Evolutionary conservation across 768 basidiomycete species (phyloP).

Genomic region (Pleurotus sapidus): DNA sequence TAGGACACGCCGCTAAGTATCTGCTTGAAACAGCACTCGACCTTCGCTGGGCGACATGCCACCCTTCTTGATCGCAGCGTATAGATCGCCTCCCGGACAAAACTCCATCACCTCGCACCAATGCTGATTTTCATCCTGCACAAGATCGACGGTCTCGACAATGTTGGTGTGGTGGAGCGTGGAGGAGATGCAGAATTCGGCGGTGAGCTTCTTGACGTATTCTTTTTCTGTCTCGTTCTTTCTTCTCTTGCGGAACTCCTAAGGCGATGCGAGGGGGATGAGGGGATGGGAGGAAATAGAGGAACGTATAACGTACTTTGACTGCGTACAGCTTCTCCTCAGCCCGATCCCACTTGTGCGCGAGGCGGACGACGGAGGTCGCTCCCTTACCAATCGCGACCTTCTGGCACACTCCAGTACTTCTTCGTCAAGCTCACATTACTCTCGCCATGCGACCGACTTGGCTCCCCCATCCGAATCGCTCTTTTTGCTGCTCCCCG

Average conservation of each 20-base stretch:
- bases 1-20: conserved; percentile 86
- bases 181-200: conserved; percentile 98
- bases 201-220: conserved; percentile 99
- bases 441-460: conserved; percentile 44
- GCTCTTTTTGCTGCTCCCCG: conserved; percentile 58
- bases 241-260: conserved; percentile 98
- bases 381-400: conserved; percentile 97
- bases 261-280: conserved; percentile 4
- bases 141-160: conserved; percentile 97
- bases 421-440: conserved; percentile 64
- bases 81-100: conserved; percentile 96
- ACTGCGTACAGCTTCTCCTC: conserved; percentile 98
- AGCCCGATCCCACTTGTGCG: conserved; percentile 97
- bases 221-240: conserved; percentile 99
- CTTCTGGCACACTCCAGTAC: conserved; percentile 96
- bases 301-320: conserved; percentile 59
- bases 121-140: conserved; percentile 94
- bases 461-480: conserved; percentile 54
- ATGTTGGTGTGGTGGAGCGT: conserved; percentile 92
- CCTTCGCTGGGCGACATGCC: conserved; percentile 88
- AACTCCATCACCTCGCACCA: conserved; percentile 99
- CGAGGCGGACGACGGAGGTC: conserved; percentile 94
- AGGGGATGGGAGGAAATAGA: not conserved
- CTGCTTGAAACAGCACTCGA: conserved; percentile 98
- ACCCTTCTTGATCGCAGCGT: conserved; percentile 98